These are phyloP conservation scores for Parachaetomium inaequale DNA, from an alignment of 495 filamentous ascomycete species.

Conservation along the genomic window DNA sequence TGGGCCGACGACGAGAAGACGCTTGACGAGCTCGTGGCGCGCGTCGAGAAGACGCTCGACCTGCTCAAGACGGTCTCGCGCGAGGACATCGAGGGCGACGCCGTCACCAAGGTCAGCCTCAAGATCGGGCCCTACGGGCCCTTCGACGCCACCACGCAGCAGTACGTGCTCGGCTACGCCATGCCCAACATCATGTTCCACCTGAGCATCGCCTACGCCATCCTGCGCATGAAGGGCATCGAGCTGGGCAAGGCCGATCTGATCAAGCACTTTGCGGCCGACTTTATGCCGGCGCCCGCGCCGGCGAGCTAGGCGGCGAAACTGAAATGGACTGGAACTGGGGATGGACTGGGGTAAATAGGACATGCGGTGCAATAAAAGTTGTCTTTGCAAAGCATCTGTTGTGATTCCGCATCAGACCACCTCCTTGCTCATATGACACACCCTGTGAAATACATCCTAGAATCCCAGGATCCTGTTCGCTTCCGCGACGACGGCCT, in stretches of 20 bases:
- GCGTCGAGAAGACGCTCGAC: constrained; percentile 36
- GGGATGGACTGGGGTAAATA: not conserved
- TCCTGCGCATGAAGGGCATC: constrained; percentile 54
- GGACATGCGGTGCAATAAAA: not conserved
- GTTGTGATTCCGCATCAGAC: too few species aligned
- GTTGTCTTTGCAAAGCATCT: too few species aligned
- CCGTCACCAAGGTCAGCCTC: not conserved
- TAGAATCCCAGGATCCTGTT: constrained; percentile 57
- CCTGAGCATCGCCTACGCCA: constrained; percentile 50
- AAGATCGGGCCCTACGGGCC: not conserved
- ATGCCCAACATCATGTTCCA: constrained; percentile 60
- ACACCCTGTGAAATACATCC: not conserved
- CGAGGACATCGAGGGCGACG: constrained; percentile 36
- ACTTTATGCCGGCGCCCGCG: not conserved
- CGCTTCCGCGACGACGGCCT: constrained; percentile 52
- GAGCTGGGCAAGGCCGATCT: constrained; percentile 54
- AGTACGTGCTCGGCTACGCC: constrained; percentile 36
- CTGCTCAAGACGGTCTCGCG: constrained; percentile 37
- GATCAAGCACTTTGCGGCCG: constrained; percentile 31
- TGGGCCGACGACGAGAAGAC: constrained; percentile 21
- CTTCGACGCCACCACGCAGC: constrained; percentile 1
- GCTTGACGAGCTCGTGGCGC: constrained; percentile 40
- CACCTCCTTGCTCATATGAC: too few species aligned
- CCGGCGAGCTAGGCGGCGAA: not conserved
- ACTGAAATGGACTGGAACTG: not conserved